Base-by-base conservation (phyloP, 2,329 filamentous ascomycete species). In the Neopestalotiopsis sp. region DNA sequence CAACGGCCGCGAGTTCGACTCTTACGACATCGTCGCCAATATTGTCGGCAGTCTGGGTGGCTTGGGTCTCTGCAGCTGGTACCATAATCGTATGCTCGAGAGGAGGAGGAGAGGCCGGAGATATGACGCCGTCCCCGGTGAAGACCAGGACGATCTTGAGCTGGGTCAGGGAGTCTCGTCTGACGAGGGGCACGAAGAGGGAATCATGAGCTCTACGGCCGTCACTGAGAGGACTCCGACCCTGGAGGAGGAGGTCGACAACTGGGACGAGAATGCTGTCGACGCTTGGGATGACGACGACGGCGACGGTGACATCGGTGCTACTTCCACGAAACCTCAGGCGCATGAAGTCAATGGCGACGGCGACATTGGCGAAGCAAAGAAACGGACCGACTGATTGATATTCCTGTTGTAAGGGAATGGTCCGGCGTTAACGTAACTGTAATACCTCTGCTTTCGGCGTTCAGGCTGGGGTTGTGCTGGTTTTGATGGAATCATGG, bases 61-160 rank as follows among this genome's bases (percentile, higher is more conserved):
- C 0, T 78, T 98, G 24, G 91, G 86, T 0, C 79, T 97, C 24
- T 97, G 93, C 79, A 91, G 90, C 68, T 95, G 93, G 92, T 99
- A 99, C 79, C 96, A 99, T 82, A 92, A 93, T 77, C 91, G 96
- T 69, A 98, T 98, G 94, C 84, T 98, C 53, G 95, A 98, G 80
- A 88, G 96, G 71, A 93, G 92, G 78, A 88, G 95, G 70, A 85
- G 89, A 76, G 89, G 89, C 67, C 92, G 92, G 76, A 88, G 89
- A 65, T 97, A 97, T 76, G 87, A 88, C 66, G 86, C 88, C 6
- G 87, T 97, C 5, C 88, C 92, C 0, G 90, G 89, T 34, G 88
- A 89, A 64, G 86, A 85, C 14, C 87, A 86, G 13, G 80, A 80
- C 14, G 93, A 97, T 78, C 81, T 97, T 14, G 95, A 97, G 82